phyloP scores from a whole-genome alignment of 805 yeast genomes.

The Kluyveromyces aestuarii region DNA sequence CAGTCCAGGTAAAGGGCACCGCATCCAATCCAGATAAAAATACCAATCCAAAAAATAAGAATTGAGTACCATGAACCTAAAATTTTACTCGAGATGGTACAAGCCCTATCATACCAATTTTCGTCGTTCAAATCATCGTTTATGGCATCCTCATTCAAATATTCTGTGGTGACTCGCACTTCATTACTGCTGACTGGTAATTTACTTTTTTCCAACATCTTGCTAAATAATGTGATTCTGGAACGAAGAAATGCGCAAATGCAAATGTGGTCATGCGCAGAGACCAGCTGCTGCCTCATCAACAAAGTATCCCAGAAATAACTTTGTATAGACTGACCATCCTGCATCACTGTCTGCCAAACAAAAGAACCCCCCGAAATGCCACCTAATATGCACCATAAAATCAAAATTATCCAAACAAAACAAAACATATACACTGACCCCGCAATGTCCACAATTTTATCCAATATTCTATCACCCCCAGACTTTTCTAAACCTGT shows the following conservation, averaged over 20 bases:
- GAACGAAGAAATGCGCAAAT: constrained; percentile 25
- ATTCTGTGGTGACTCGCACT: neutral
- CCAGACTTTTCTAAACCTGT: constrained; percentile 20
- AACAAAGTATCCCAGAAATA: constrained; percentile 34
- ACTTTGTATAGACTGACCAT: constrained; percentile 33
- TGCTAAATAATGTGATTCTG: constrained; percentile 18
- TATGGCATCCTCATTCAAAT: neutral
- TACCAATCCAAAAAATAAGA: constrained; percentile 31
- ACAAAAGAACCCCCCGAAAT: constrained; percentile 24
- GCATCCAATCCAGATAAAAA: constrained; percentile 32
- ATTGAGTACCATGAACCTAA: constrained; percentile 29
- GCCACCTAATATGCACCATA: constrained; percentile 25
- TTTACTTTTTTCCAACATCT: constrained; percentile 6
- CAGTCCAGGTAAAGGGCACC: constrained; percentile 26
- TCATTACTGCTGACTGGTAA: neutral
- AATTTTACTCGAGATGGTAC: constrained; percentile 16
- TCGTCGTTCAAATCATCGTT: constrained; percentile 17
- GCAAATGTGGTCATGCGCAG: constrained; percentile 19
- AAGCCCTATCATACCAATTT: constrained; percentile 29
- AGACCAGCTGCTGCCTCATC: constrained; percentile 32
- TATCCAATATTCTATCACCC: constrained; percentile 17
- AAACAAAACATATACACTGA: constrained; percentile 18
- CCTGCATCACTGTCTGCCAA: constrained; percentile 37
- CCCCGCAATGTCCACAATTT: constrained; percentile 24
- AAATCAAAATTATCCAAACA: constrained; percentile 20